Evolutionary conservation across 2,329 filamentous ascomycete genomes (phyloP).

Genomic region (Pestalotiopsis sp.): DNA sequence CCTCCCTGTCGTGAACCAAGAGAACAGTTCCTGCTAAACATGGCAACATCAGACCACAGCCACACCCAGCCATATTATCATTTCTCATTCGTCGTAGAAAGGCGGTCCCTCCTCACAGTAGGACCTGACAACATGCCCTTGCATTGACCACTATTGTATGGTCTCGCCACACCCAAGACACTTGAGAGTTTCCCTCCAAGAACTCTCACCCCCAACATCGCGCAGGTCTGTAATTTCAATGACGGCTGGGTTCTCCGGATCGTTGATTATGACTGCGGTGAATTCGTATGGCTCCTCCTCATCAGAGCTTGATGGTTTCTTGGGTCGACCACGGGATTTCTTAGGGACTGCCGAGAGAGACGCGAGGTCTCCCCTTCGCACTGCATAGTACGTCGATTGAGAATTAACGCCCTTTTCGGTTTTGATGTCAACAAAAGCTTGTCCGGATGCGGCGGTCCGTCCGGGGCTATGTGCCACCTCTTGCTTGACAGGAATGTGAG

Average conservation of each 20-base stretch:
- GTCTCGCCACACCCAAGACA: slow-evolving; percentile 54
- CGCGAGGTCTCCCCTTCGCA: slow-evolving; percentile 33
- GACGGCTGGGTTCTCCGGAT: slow-evolving; percentile 45
- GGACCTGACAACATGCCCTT: background rate
- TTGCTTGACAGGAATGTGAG: slow-evolving; percentile 44
- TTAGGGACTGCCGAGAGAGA: slow-evolving; percentile 36
- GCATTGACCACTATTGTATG: slow-evolving; percentile 37
- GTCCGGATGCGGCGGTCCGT: slow-evolving; percentile 48
- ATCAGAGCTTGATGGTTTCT: slow-evolving; percentile 39
- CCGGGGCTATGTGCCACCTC: slow-evolving; percentile 42
- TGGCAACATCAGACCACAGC: background rate
- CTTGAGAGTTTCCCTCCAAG: slow-evolving; percentile 53
- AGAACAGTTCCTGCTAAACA: background rate
- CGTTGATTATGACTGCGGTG: slow-evolving; percentile 50
- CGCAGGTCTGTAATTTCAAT: slow-evolving; percentile 58
- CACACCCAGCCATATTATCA: background rate
- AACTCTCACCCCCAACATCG: slow-evolving; percentile 49
- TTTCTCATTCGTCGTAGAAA: background rate
- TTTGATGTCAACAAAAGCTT: slow-evolving; percentile 57
- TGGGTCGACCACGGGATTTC: slow-evolving; percentile 37
- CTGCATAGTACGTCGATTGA: background rate
- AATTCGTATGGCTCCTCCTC: slow-evolving; percentile 46
- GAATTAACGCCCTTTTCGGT: slow-evolving; percentile 36
- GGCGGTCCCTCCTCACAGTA: too few species aligned
- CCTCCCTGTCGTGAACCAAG: background rate